phyloP scores from a whole-genome alignment of 2,329 filamentous ascomycete genomes.

The Fusarium tanahbumbuense region DNA sequence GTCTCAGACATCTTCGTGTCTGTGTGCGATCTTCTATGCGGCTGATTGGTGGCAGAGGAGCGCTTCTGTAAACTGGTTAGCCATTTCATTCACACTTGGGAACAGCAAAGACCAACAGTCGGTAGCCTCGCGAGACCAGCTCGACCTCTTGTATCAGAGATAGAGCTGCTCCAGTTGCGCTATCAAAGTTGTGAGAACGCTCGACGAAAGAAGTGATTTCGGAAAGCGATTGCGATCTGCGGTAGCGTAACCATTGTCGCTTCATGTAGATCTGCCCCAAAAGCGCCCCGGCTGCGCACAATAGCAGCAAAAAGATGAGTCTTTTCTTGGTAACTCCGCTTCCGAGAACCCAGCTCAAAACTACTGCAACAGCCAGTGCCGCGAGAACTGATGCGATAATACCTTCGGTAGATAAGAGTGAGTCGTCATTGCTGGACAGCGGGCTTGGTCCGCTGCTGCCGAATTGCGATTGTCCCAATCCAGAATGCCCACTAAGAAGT shows the following conservation, averaged over 20 bases:
- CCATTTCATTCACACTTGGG: not conserved
- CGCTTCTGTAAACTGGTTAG: slow-evolving; percentile 69
- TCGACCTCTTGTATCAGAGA: slow-evolving; percentile 95
- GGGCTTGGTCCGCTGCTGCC: slow-evolving; percentile 32
- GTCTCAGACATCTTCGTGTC: slow-evolving; percentile 79
- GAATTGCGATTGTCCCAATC: slow-evolving; percentile 51
- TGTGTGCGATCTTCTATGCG: slow-evolving; percentile 87
- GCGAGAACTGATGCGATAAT: slow-evolving; percentile 60
- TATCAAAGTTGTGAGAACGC: slow-evolving; percentile 84
- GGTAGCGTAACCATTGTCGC: slow-evolving; percentile 83
- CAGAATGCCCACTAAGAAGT: slow-evolving; percentile 78
- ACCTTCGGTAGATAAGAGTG: slow-evolving; percentile 57
- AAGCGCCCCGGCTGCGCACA: slow-evolving; percentile 65
- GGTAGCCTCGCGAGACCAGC: slow-evolving; percentile 89
- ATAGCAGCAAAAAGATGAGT: slow-evolving; percentile 59
- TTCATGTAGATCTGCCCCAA: slow-evolving; percentile 77
- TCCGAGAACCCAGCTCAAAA: slow-evolving; percentile 76
- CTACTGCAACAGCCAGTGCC: slow-evolving; percentile 75
- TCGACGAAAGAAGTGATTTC: slow-evolving; percentile 76
- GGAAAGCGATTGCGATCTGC: slow-evolving; percentile 78
- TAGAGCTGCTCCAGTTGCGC: slow-evolving; percentile 78
- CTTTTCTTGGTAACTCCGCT: slow-evolving; percentile 68
- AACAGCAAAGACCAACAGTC: slow-evolving; percentile 68
- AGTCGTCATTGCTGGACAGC: slow-evolving; percentile 40
- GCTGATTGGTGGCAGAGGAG: slow-evolving; percentile 90